These are phyloP conservation scores for Eimeria falciformis DNA, from an alignment of 169 alveolate genomes.

Conservation along the genomic window DNA sequence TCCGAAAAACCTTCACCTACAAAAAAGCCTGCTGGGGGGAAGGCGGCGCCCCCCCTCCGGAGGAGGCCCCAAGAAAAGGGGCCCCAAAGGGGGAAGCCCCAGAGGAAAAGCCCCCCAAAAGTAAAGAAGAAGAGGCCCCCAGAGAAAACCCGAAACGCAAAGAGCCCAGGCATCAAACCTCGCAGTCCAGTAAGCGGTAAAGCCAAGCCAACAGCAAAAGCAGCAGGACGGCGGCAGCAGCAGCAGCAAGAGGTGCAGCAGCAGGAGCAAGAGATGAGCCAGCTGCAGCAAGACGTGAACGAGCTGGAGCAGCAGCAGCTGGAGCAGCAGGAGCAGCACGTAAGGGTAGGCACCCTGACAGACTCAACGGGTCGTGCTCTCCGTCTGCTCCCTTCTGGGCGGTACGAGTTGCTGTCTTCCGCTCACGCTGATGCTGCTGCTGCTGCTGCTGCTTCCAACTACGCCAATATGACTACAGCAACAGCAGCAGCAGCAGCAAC, in stretches of 20 bases:
- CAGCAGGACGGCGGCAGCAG: conserved; percentile 8
- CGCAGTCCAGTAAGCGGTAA: neutral
- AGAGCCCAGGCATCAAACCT: neutral
- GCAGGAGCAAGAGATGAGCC: conserved; percentile 8
- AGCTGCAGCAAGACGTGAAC: neutral
- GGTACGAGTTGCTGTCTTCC: neutral
- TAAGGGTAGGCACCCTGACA: neutral
- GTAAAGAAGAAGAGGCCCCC: neutral
- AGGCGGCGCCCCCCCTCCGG: neutral
- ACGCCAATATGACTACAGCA: neutral
- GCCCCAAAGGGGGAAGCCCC: neutral
- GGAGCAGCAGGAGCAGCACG: neutral
- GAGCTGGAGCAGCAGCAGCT: conserved; percentile 34
- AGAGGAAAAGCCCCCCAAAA: neutral
- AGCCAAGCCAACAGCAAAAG: neutral
- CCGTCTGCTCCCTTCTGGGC: conserved; percentile 35
- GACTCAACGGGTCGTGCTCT: conserved; percentile 32
- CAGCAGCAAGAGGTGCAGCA: conserved; percentile 28
- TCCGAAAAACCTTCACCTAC: too few relatives aligned
- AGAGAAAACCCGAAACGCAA: neutral
- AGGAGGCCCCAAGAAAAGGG: neutral
- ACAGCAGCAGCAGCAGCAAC: conserved; percentile 62
- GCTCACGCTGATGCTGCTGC: neutral
- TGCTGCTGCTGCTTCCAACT: too few relatives aligned
- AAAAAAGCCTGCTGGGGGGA: neutral